Conservation (phyloP, 2,329 filamentous ascomycete genomes). For the Aspergillus intermedius region DNA sequence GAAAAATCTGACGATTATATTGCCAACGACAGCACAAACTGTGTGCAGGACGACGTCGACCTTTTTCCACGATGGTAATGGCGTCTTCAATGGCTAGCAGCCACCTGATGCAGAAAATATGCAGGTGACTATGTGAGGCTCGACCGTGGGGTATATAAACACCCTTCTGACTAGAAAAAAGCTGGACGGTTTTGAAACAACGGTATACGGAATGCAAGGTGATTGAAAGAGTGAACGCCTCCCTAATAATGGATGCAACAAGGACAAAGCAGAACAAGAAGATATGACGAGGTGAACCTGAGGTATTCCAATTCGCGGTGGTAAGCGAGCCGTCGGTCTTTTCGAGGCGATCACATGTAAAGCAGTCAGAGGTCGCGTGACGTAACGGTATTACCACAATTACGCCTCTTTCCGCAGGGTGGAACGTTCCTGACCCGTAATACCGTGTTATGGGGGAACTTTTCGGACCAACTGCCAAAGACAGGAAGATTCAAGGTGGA, state of each 20-base stretch:
- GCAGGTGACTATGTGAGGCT: background rate
- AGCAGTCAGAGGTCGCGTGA: constrained; percentile 28
- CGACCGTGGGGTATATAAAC: background rate
- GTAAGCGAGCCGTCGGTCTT: constrained; percentile 12
- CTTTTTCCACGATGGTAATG: background rate
- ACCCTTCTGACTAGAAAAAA: background rate
- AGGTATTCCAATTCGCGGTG: background rate
- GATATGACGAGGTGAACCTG: background rate
- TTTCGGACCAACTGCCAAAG: constrained; percentile 14
- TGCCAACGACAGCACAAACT: too few relatives aligned
- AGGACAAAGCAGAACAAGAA: background rate
- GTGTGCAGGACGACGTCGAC: background rate
- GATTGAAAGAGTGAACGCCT: background rate
- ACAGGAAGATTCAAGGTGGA: background rate
- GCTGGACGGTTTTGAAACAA: background rate
- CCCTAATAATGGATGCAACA: background rate
- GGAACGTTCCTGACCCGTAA: constrained; percentile 2
- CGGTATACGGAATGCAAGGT: background rate
- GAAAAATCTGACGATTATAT: too few relatives aligned
- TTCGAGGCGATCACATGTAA: constrained; percentile 31
- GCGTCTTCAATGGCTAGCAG: background rate
- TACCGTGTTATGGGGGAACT: constrained; percentile 8
- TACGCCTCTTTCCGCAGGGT: constrained; percentile 6
- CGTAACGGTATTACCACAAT: constrained; percentile 26
- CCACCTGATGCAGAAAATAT: background rate